Conservation (phyloP, 169 alveolate species). For the Plasmodium reichenowi region DNA sequence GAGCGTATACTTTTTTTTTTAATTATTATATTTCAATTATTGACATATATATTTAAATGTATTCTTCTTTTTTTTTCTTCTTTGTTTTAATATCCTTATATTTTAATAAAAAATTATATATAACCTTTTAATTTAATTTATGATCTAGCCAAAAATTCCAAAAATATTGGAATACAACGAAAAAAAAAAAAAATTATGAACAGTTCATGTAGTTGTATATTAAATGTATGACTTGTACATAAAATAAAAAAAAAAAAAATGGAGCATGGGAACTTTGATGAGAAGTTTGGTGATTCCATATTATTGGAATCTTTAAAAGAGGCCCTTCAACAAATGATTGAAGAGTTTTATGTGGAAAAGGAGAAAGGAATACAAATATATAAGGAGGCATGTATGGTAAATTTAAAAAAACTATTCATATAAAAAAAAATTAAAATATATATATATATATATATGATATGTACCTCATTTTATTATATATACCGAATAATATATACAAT, state of each 20-base stretch:
- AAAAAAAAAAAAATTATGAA: conserved; percentile 25
- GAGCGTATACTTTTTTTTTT: too few species aligned
- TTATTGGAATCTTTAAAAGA: conserved; percentile 67
- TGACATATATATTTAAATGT: too few species aligned
- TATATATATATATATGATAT: not conserved
- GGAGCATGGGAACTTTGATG: conserved; percentile 53
- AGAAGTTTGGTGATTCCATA: conserved; percentile 51
- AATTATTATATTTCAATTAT: too few species aligned
- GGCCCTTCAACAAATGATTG: conserved; percentile 74
- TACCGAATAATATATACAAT: not conserved
- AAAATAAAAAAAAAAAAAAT: conserved; percentile 25
- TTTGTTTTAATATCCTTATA: too few species aligned
- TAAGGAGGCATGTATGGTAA: conserved; percentile 67
- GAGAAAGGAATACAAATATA: conserved; percentile 58
- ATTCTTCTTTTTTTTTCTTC: too few species aligned
- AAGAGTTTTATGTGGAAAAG: conserved; percentile 69
- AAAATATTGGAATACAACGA: too few species aligned
- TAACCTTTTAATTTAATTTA: too few species aligned
- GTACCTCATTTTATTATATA: not conserved
- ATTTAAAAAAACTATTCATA: too few species aligned
- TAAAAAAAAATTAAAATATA: not conserved
- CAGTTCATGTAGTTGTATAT: not conserved
- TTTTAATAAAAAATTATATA: too few species aligned
- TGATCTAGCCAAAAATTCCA: too few species aligned
- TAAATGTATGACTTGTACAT: not conserved